These are phyloP conservation scores for Dactylorhiza incarnata DNA, from an alignment of 106 monocot species.

Conservation along the genomic window DNA sequence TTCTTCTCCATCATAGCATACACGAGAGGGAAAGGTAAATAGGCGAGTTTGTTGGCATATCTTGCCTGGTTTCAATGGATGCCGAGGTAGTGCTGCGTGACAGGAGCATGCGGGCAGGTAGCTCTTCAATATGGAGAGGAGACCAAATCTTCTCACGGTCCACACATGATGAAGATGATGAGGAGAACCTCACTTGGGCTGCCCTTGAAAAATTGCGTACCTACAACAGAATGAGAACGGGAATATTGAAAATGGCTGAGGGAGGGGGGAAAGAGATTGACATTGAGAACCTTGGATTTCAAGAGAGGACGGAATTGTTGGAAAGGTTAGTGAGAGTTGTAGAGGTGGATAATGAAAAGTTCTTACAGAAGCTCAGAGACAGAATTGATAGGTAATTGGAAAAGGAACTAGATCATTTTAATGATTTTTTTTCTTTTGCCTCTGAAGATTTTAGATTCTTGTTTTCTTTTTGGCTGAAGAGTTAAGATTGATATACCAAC, in stretches of 20 bases:
- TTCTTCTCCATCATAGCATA: too few relatives aligned
- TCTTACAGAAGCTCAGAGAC: conserved; percentile 56
- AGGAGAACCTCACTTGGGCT: conserved; percentile 70
- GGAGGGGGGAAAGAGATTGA: conserved; percentile 25
- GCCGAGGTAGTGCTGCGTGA: too few relatives aligned
- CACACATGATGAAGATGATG: conserved; percentile 52
- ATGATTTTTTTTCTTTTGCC: too few relatives aligned
- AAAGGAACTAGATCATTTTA: neutral
- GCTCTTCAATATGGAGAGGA: conserved; percentile 12
- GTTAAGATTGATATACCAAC: conserved; percentile 35
- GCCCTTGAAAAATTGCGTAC: conserved; percentile 70
- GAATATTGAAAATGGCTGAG: conserved; percentile 20
- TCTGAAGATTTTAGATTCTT: neutral
- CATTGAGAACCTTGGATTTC: conserved; percentile 19
- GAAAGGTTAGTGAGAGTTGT: conserved; percentile 49
- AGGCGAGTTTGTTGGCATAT: too few relatives aligned
- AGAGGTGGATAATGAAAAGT: conserved; percentile 71
- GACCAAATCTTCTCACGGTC: conserved; percentile 42
- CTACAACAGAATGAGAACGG: conserved; percentile 45
- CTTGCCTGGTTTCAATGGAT: too few relatives aligned
- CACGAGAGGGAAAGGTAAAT: too few relatives aligned
- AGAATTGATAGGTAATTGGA: conserved; percentile 40
- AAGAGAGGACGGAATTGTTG: conserved; percentile 46
- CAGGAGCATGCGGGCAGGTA: conserved; percentile 3
- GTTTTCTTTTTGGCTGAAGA: conserved; percentile 5